These are phyloP conservation scores for Tylopilus vinaceipallidus DNA, from an alignment of 768 basidiomycete genomes.

Conservation along the genomic window DNA sequence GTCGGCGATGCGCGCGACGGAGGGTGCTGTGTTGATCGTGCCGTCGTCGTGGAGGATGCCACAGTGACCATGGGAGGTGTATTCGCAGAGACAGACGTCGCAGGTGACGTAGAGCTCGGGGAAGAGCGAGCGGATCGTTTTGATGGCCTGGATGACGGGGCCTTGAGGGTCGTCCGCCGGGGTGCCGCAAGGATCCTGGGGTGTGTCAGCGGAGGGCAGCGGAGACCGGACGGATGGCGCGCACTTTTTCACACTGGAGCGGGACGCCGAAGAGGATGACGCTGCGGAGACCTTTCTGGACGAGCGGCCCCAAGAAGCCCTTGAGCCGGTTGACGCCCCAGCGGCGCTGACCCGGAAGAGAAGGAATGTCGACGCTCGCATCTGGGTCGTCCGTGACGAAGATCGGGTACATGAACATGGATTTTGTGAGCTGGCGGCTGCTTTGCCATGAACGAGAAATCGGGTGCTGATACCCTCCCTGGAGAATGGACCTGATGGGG, in stretches of 20 bases:
- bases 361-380: constrained; percentile 71
- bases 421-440: constrained; percentile 74
- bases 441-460: constrained; percentile 87
- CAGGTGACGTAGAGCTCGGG: constrained; percentile 86
- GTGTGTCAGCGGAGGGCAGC: not conserved
- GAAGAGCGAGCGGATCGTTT: constrained; percentile 70
- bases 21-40: constrained; percentile 73
- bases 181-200: constrained; percentile 75
- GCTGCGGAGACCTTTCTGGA: constrained; percentile 84
- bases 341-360: constrained; percentile 82
- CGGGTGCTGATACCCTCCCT: constrained; percentile 94
- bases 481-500: constrained; percentile 63
- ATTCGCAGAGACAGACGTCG: constrained; percentile 99
- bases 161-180: constrained; percentile 89
- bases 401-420: constrained; percentile 99
- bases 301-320: constrained; percentile 80
- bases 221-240: constrained; percentile 1
- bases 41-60: constrained; percentile 74
- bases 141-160: constrained; percentile 93
- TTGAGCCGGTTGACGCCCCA: constrained; percentile 97
- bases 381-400: constrained; percentile 95
- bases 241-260: constrained; percentile 71
- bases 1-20: constrained; percentile 84
- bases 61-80: constrained; percentile 98
- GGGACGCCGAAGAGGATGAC: constrained; percentile 97